Evolutionary conservation across 2,329 filamentous ascomycete species (phyloP), one percentile per base, ranked within the genome.

Genomic region (Sporothrix brunneoviolacea): DNA sequence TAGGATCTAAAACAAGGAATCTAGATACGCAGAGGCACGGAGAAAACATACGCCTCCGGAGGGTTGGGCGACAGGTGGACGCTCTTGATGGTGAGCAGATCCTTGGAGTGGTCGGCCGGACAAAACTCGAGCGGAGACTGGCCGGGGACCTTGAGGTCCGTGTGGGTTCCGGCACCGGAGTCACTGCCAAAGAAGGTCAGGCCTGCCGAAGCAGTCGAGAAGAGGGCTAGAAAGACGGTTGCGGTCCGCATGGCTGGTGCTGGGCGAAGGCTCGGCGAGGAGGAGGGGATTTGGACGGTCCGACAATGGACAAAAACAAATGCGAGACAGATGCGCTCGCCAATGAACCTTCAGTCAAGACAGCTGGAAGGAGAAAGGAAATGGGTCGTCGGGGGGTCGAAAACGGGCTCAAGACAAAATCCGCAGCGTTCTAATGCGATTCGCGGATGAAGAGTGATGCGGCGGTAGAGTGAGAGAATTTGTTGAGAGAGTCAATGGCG

Each of bases 11-110:
- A 22, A 22, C 9, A 24, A 6, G 3, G 27, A 8, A 7, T 8
- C 12, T 7, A 21, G 5, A 7, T 4, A 30, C 1, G 5, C n/a
- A 44, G 12, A 41, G 15, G 15, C 4, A 22, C 16, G 21, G 8
- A 4, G 39, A 22, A 9, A 4, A 52, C 86, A 63, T 82, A 97
- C 91, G 90, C 76, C 64, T 80, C 65, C 32, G 93, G 93, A 54
- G 91, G 93, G 68, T 96, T 97, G 13, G 93, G 93, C 32, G 68
- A 64, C 51, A 98, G 70, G 61, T 96, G 83, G 51, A 97, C 89
- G 41, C 79, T 79, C 57, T 90, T 74, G 61, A 98, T 90, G 38
- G 73, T 70, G 59, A 96, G 73, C 51, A 91, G 77, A 65, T 96
- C 82, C 46, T 80, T 67, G 43, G 69, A 68, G 52, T 88, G 86